phyloP scores from a whole-genome alignment of 192 early-diverging fungal genomes.

The Backusella tarrabulga region DNA sequence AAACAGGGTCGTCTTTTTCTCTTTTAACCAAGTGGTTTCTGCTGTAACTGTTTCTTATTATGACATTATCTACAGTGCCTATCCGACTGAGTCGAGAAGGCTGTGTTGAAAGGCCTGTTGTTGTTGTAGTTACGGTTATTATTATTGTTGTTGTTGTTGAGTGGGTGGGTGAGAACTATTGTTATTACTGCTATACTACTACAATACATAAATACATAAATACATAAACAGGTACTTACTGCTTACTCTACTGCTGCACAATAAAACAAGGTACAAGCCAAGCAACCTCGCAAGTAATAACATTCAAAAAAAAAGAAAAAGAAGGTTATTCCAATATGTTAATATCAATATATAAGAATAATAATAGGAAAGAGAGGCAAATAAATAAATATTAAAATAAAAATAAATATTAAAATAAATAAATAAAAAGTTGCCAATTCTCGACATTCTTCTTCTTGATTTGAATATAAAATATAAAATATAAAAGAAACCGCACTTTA shows the following conservation, averaged over 20 bases:
- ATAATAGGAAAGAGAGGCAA: not conserved
- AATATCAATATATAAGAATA: not conserved
- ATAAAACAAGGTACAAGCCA: not conserved
- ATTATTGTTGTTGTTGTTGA: no score
- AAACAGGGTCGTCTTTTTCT: not conserved
- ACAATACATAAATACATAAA: not conserved
- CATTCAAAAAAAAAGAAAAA: not conserved
- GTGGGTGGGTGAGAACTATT: not conserved
- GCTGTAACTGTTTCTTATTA: not conserved
- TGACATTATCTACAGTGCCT: not conserved
- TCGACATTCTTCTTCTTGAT: not conserved
- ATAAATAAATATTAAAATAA: not conserved
- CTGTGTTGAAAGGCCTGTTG: not conserved
- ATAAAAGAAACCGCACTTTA: not conserved
- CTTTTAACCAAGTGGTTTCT: constrained; percentile 18
- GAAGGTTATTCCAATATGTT: not conserved
- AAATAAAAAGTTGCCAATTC: not conserved
- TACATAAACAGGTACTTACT: not conserved
- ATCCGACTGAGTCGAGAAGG: not conserved
- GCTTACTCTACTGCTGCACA: not conserved
- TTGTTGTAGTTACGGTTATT: not conserved
- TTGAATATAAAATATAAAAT: not conserved
- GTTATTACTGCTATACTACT: not conserved
- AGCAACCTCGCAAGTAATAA: not conserved
- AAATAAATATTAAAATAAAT: not conserved